Evolutionary conservation across 2,329 filamentous ascomycete species (phyloP), one percentile per base, ranked within the genome.

Genomic region (Cadophora sp.): DNA sequence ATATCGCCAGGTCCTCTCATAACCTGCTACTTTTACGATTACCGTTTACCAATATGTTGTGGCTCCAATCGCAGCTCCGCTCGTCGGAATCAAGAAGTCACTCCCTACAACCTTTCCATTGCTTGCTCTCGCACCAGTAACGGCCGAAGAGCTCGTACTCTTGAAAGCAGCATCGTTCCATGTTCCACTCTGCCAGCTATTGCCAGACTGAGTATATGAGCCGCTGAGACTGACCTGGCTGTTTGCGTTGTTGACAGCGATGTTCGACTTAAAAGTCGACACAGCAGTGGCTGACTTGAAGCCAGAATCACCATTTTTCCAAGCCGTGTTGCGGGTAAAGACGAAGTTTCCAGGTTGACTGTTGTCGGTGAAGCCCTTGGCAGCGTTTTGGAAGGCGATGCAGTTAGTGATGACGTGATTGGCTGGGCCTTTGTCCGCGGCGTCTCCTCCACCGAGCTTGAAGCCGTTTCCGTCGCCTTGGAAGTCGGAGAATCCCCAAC

Each of bases 391-490:
- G 71, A 83, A 84, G 6, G 82, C 79, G 27, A 83, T 82, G 70
- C 76, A 80, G 76, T 84, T 84, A 59, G 76, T 78, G 62, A 84
- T 72, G 48, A 82, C 76, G 68, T 84, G 82, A 74, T 81, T 77
- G 0, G 81, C 81, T 0, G 81, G 73, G 12, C 74, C 78, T 2
- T 77, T 77, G 55, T 79, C 75, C 55, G 75, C 76, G 34, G 80
- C 79, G 22, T 51, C 50, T n/a, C 68, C 69, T n/a, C 69, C 69
- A 29, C 81, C 81, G 3, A 84, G 79, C 74, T 84, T 83, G 79
- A 83, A 83, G 19, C 83, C 81, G 71, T 84, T 84, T 40, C 82
- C 82, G 59, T 84, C 82, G 22, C 82, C 82, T 26, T 80, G 74
- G 66, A 83, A 84, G 22, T 77, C 66, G 9, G 66, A 70, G 73